Evolutionary conservation across 768 basidiomycete genomes (phyloP), one percentile per base, ranked within the genome.

Genomic region (Cantharellus anzutake): DNA sequence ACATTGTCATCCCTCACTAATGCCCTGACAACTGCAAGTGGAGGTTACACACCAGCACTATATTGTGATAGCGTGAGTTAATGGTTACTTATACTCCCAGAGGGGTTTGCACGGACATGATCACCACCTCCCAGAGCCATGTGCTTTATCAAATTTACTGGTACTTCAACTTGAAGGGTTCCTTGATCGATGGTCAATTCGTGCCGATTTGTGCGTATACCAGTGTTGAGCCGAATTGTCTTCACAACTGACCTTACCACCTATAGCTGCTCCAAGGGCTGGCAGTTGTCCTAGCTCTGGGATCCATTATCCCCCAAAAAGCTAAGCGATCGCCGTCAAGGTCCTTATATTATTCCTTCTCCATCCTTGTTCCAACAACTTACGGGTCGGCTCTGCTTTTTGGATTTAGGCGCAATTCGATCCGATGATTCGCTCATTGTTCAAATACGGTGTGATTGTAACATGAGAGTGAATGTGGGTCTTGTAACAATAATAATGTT

Each of bases 121-220:
- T 7, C 38, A 7, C 52, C 38, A 7, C 35, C 35, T 7, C 29
- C 11, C 35, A 55, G 52, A 37, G 35, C 57, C 7, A 41, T 7
- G 37, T 11, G 14, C 7, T 58, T 58, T 39, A 58, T 16, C 20
- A 41, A 41, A 58, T 58, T 16, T 38, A 58, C 41, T 41, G 39
- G 7, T 55, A 55, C 35, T 55, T 55, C 52, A 55, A 55, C 35
- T 37, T 55, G 11, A 55, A 55, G 1, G 52, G 84, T 50, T 82
- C 81, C n/a, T 65, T 78, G 38, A 75, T 84, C 56, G 83, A 85
- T 65, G 84, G 84, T 14, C 64, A 64, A 2, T 84, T 84, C 61
- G 70, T 79, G 38, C 74, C 77, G 3, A 83, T 84, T 60, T 65
- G 82, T 83, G 37, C 44, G 44, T 48, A 29, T 29, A 29, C 63